Conservation (phyloP, 192 early-diverging fungal genomes). For the Dimargaris xerosporica region DNA sequence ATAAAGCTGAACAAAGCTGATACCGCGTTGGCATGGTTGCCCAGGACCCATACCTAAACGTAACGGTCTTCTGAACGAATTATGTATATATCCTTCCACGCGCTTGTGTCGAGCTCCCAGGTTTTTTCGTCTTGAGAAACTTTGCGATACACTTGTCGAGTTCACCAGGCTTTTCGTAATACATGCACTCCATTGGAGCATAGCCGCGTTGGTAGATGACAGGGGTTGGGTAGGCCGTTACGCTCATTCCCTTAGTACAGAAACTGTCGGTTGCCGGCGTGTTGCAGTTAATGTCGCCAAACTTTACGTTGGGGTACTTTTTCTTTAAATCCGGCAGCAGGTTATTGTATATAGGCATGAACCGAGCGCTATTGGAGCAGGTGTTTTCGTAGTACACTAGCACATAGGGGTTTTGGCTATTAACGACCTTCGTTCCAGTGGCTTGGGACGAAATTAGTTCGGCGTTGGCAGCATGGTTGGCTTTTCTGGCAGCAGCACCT, state of each 20-base stretch:
- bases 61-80: too few species aligned
- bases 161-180: neutral
- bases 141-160: too few species aligned
- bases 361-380: neutral
- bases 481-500: neutral
- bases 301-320: neutral
- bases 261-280: neutral
- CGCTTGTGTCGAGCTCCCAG: too few species aligned
- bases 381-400: neutral
- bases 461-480: neutral
- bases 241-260: neutral
- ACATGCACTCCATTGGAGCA: neutral
- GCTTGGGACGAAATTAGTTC: neutral
- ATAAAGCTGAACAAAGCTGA: too few species aligned
- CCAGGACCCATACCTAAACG: too few species aligned
- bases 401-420: neutral
- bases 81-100: too few species aligned
- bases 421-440: neutral
- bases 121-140: too few species aligned
- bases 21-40: too few species aligned
- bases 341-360: neutral
- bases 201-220: neutral
- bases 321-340: neutral
- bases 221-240: neutral
- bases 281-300: neutral